These are phyloP conservation scores for Metarhizium anisopliae DNA, from an alignment of 2,329 filamentous ascomycete species.

Conservation along the genomic window DNA sequence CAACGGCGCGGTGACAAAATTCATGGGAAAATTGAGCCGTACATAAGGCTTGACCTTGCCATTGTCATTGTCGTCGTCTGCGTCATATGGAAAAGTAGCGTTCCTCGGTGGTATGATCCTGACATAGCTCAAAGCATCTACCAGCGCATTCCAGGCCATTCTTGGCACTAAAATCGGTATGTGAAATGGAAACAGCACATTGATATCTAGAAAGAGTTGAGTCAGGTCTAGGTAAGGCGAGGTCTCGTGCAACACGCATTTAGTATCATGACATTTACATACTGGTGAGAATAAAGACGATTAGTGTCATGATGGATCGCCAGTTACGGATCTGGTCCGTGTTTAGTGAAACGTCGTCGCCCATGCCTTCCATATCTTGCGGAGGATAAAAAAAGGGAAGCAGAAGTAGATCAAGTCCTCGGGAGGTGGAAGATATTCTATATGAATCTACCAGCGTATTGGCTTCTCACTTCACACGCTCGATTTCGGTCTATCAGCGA, in stretches of 20 bases:
- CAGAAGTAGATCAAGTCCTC: neutral
- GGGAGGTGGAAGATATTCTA: neutral
- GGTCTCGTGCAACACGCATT: neutral
- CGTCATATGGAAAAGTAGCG: conserved; percentile 12
- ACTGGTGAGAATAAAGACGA: conserved; percentile 64
- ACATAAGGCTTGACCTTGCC: conserved; percentile 31
- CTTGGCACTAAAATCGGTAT: conserved; percentile 53
- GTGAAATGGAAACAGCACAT: conserved; percentile 61
- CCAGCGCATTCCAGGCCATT: conserved; percentile 32
- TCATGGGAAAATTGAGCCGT: conserved; percentile 51
- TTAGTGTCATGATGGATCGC: conserved; percentile 61
- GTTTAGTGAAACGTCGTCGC: conserved; percentile 6
- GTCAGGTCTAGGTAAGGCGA: neutral
- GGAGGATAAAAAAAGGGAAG: neutral
- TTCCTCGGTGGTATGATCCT: conserved; percentile 44
- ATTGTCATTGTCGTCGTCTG: conserved; percentile 15
- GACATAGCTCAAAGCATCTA: conserved; percentile 23
- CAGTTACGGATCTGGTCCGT: conserved; percentile 45
- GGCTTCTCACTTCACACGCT: neutral
- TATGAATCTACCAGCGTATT: neutral
- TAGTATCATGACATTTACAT: conserved; percentile 25
- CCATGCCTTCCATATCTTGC: conserved; percentile 2
- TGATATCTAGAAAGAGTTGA: conserved; percentile 42
- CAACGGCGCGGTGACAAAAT: conserved; percentile 62
- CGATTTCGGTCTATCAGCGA: neutral